Evolutionary conservation across 495 filamentous ascomycete species (phyloP), one percentile per base, ranked within the genome.

Genomic region (Acidiella bohemica): DNA sequence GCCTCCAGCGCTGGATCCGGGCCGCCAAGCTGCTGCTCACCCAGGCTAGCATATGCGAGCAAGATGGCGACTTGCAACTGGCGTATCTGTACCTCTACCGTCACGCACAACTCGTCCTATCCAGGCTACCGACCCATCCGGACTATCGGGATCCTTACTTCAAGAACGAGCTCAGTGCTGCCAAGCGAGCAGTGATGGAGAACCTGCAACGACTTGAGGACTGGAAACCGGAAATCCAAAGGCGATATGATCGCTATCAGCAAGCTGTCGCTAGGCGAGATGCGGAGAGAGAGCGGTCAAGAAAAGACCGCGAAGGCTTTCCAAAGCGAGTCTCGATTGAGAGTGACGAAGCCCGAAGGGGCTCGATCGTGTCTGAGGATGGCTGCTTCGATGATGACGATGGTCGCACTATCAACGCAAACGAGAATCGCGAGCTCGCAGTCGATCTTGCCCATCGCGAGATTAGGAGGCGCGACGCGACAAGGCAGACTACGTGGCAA

Each of bases 21-120:
- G 82, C 85, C 2, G 81, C 84, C 2, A 29, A 8, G 71, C 81
- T 26, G 77, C 78, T 11, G 58, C 94, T 28, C 61, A 80, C 38
- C 12, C 44, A 85, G 77, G 80, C 81, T 1, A 64, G 66, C 9
- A 83, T 85, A 46, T 94, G 94, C 58, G 71, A 87, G 53, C 72
- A 65, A 14, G 92, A 97, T 62, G 77, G 80, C 41, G 81, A 93
- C 61, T 68, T 84, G 33, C 72, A 87, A 42, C 81, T 88, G 54
- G 78, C 88, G 1, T 97, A 90, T 61, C 65, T 95, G 17, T 66
- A 95, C 13, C 69, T 93, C 7, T 79, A 86, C 46, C 76, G 90
- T 55, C 84, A 87, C 60, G 78, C 81, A 9, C 68, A 71, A 33
- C 70, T 95, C 23, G 56, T 67, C 4, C 39, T 68, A 17, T 50